Percentiles rank a stretch among this genome's conserved stretches.
phyloP scores from a whole-genome alignment of 805 yeast species.

The Cyberlindnera subsufficiens region DNA sequence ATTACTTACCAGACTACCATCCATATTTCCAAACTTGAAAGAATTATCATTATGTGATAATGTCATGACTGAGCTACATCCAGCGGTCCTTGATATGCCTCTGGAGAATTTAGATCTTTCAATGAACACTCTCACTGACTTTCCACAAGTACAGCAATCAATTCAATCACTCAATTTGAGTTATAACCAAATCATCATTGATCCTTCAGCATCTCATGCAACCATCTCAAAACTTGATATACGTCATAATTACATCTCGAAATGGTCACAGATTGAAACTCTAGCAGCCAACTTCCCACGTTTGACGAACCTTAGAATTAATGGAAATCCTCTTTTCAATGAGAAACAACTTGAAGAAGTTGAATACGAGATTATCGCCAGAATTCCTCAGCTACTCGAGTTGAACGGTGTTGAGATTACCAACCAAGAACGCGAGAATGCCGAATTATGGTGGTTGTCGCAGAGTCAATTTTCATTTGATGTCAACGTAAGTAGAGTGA shows the following conservation, averaged over 20 bases:
- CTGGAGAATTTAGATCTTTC: slow-evolving; percentile 10
- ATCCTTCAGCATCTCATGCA: slow-evolving; percentile 15
- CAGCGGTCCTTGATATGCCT: background rate
- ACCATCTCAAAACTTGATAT: slow-evolving; percentile 38
- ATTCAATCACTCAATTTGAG: slow-evolving; percentile 11
- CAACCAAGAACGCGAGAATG: slow-evolving; percentile 45
- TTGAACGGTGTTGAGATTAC: slow-evolving; percentile 55
- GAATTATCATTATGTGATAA: slow-evolving; percentile 25
- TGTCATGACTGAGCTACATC: slow-evolving; percentile 7
- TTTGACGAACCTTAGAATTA: slow-evolving; percentile 41
- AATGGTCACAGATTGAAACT: slow-evolving; percentile 46
- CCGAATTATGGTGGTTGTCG: slow-evolving; percentile 49
- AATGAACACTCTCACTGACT: slow-evolving; percentile 7
- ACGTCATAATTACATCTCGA: slow-evolving; percentile 39
- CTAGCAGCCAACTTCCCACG: slow-evolving; percentile 34
- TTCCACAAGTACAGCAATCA: slow-evolving; percentile 4
- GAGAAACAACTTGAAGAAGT: slow-evolving; percentile 17
- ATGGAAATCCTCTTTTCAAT: slow-evolving; percentile 44
- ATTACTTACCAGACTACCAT: slow-evolving; percentile 9
- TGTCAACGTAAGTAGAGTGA: background rate
- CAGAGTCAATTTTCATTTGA: background rate
- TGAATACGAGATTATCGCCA: slow-evolving; percentile 37
- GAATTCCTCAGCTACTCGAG: slow-evolving; percentile 31
- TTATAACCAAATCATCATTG: slow-evolving; percentile 21
- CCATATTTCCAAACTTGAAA: slow-evolving; percentile 32